Conservation (phyloP, 306 rosid genomes). For the Prunus salicina region DNA sequence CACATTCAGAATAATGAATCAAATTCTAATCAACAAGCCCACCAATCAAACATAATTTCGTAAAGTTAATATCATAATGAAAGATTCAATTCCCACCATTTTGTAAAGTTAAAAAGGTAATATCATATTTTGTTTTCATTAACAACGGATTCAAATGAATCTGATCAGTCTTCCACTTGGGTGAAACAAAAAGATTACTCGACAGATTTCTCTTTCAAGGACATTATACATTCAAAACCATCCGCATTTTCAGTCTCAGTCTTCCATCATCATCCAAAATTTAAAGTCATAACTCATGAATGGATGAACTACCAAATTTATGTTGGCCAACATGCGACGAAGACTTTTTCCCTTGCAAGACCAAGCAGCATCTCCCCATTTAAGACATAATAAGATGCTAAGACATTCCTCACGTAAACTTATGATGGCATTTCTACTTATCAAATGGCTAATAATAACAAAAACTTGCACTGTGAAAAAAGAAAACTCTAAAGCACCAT, state of each 20-base stretch:
- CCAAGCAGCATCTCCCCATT: neutral
- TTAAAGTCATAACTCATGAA: neutral
- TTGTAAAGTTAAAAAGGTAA: no score
- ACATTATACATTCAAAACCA: neutral
- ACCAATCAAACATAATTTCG: no score
- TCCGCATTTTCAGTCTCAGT: neutral
- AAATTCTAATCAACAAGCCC: no score
- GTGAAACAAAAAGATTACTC: neutral
- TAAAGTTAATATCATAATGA: no score
- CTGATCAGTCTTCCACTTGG: neutral
- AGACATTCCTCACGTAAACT: neutral
- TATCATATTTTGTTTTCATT: no score
- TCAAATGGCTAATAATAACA: neutral
- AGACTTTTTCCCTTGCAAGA: neutral
- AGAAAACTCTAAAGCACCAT: neutral
- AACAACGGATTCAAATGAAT: neutral
- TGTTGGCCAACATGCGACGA: neutral
- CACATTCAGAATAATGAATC: no score
- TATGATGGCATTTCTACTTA: neutral
- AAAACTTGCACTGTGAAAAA: neutral
- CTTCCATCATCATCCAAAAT: neutral
- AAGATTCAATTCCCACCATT: no score
- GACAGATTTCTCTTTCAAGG: neutral
- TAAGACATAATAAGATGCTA: neutral
- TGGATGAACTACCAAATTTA: neutral